Percentiles rank a stretch among this genome's conserved stretches.
Conservation (phyloP, 1,284 basidiomycete species). For the Puccinia coronata region DNA sequence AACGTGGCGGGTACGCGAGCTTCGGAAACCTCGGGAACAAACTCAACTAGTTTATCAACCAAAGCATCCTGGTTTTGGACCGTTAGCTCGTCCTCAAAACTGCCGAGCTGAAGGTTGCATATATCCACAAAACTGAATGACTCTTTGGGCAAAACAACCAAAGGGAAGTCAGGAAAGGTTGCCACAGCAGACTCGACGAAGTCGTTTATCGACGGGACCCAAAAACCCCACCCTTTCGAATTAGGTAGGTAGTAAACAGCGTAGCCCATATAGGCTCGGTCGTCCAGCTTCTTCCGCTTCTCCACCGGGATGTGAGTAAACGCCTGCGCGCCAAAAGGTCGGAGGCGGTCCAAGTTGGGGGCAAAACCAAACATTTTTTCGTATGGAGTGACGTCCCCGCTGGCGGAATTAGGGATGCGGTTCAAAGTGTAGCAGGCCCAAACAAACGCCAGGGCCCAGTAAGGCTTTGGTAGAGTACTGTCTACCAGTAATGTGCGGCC, state of each 20-base stretch:
- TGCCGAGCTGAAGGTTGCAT: not conserved
- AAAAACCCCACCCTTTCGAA: constrained; percentile 22
- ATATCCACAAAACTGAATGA: too few relatives aligned
- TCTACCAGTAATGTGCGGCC: not conserved
- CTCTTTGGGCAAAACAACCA: too few relatives aligned
- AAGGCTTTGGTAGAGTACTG: too few relatives aligned
- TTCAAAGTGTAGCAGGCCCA: not conserved
- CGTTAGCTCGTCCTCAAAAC: not conserved
- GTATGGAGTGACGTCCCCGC: not conserved
- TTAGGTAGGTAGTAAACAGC: not conserved
- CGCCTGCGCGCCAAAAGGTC: not conserved
- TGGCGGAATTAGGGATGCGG: not conserved
- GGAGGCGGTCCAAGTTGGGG: not conserved
- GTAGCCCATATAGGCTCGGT: not conserved
- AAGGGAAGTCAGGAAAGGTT: not conserved
- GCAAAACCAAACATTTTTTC: not conserved
- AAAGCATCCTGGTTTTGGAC: not conserved
- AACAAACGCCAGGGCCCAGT: not conserved
- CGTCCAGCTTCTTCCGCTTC: not conserved
- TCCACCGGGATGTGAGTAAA: constrained; percentile 5
- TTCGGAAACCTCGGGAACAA: too few relatives aligned
- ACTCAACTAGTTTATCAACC: not conserved
- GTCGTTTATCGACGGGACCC: not conserved
- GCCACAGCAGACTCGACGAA: not conserved
- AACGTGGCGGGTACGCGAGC: not conserved